phyloP scores from a whole-genome alignment of 495 filamentous ascomycete species.

The Penicillium diatomitis region DNA sequence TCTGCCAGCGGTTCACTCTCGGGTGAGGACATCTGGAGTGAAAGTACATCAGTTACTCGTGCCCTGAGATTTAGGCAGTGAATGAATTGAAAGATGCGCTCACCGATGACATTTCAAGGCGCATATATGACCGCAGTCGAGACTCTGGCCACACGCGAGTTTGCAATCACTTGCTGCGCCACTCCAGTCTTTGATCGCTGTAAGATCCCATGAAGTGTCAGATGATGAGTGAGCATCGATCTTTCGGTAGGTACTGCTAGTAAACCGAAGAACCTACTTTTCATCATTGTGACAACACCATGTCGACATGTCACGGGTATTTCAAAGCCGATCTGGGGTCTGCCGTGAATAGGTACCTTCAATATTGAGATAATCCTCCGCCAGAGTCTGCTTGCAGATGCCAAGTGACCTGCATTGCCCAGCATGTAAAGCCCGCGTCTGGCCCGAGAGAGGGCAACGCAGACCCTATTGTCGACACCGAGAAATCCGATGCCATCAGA shows the following conservation, averaged over 20 bases:
- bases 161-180: constrained; percentile 42
- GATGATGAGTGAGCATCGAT: neutral
- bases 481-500: constrained; percentile 58
- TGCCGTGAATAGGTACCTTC: constrained; percentile 1
- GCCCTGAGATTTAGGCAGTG: no score
- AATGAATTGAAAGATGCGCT: neutral
- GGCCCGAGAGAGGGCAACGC: constrained; percentile 86
- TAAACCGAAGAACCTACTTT: constrained; percentile 11
- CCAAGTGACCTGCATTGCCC: constrained; percentile 57
- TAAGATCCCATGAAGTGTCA: neutral
- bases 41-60: neutral
- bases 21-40: neutral
- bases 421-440: constrained; percentile 79
- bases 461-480: constrained; percentile 65
- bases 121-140: constrained; percentile 37
- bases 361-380: constrained; percentile 26
- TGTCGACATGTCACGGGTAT: constrained; percentile 37
- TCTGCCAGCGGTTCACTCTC: neutral
- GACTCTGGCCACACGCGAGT: constrained; percentile 16
- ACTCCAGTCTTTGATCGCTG: constrained; percentile 40
- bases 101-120: constrained; percentile 31
- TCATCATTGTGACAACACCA: constrained; percentile 18
- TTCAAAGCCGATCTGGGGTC: constrained; percentile 20
- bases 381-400: constrained; percentile 25
- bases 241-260: neutral